Percentiles rank a stretch among this genome's conserved stretches.
Conservation (phyloP, 2,329 filamentous ascomycete genomes). For the Dactylonectria macrodidyma region DNA sequence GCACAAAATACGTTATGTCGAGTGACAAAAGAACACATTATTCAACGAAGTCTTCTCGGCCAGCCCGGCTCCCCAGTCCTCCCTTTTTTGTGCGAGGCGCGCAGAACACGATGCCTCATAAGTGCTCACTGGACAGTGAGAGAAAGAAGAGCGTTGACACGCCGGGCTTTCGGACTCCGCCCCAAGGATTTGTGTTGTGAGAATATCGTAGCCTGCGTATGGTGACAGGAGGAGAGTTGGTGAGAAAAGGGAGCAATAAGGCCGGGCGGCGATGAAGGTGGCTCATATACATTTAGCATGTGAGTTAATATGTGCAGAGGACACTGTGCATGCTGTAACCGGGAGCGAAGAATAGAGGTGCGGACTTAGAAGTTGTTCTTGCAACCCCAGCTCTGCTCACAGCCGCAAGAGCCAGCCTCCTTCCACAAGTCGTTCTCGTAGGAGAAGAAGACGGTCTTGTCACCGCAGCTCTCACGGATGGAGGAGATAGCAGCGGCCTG, state of each 20-base stretch:
- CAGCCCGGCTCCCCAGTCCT: constrained; percentile 27
- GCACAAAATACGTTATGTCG: constrained; percentile 14
- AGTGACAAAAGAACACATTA: constrained; percentile 28
- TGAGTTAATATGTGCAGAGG: constrained; percentile 35
- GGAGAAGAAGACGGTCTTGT: constrained; percentile 85
- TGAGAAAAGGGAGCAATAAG: constrained; percentile 38
- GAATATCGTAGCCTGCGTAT: constrained; percentile 21
- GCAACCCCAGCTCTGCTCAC: constrained; percentile 87
- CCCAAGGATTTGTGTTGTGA: constrained; percentile 27
- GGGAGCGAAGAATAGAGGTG: constrained; percentile 15
- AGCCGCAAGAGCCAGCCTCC: constrained; percentile 74
- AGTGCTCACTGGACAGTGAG: constrained; percentile 25
- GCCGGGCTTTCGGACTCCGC: constrained; percentile 33
- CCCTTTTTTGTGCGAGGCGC: constrained; percentile 18
- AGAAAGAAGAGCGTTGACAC: constrained; percentile 27
- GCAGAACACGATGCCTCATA: constrained; percentile 22
- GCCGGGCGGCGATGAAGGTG: constrained; percentile 43
- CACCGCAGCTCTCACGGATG: constrained; percentile 77
- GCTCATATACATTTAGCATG: constrained; percentile 50
- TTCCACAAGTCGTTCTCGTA: constrained; percentile 89
- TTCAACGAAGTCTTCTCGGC: constrained; percentile 37
- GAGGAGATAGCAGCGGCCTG: constrained; percentile 81
- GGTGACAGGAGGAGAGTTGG: constrained; percentile 29
- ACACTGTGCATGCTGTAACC: constrained; percentile 40
- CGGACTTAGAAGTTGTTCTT: constrained; percentile 43